Base-by-base conservation (phyloP, 306 rosid species). In the Sechiopsis laciniata region DNA sequence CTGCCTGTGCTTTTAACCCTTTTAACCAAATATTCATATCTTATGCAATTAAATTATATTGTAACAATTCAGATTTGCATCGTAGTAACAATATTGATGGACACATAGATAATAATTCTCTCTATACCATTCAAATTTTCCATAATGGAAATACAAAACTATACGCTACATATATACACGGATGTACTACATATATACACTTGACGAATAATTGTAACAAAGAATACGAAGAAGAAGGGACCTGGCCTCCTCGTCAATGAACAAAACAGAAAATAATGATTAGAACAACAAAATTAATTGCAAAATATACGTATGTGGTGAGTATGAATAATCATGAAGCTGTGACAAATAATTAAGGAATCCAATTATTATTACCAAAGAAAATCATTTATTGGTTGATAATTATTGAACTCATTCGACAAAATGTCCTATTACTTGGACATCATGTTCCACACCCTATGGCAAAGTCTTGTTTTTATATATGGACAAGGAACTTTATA, bases 341-440 rank as follows among this genome's bases (percentile, higher is more conserved):
- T 64, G 16, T 37, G 15, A 64, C 71, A 64, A 37, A n/a, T 64
- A 64, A 64, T 42, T 42, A 42, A 42, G 26, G 71, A 63, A 62
- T 62, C 69, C 48, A 63, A 63, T 63, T 35, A 63, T 63, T 63
- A n/a, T 35, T 63, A 16, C 50, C 51, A 63, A 63, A 35, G 24
- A 63, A 62, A 63, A 15, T 16, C 13, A 16, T 37, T 32, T 1
- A 63, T 63, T 63, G 70, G 70, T 62, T 32, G 3, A 12, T 62
- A 15, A 62, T 15, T 62, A 60, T 60, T 60, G 6, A 61, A 29
- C 2, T 16, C 11, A 62, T 62, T 62, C 21, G 22, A 63, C 70
- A 63, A 63, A 35, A 35, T 32, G 8, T 35, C 24, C 14, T 16
- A 8, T 29, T 62, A 16, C 50, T 16, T 32, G 50, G 22, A 16